Conservation (phyloP, 2,329 filamentous ascomycete genomes). For the Fusarium equiseti region DNA sequence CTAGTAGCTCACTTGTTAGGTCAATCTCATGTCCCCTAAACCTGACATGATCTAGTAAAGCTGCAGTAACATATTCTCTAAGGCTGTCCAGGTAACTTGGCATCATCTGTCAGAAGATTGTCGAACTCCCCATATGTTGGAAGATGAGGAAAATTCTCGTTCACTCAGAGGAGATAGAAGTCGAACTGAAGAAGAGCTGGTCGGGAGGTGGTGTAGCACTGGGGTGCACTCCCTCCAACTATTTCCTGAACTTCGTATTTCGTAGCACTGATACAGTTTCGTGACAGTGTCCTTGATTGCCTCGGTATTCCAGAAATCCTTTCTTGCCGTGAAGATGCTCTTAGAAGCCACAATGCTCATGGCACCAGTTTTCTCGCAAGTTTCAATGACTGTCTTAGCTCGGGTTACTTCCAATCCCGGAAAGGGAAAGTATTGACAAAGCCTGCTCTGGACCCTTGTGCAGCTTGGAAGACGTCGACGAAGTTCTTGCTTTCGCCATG, state of each 20-base stretch:
- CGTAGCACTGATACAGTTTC: too few relatives aligned
- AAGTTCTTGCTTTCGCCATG: neutral
- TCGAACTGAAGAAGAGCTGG: neutral
- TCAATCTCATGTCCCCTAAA: rapidly evolving
- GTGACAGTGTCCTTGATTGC: too few relatives aligned
- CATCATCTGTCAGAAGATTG: neutral
- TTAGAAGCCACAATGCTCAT: too few relatives aligned
- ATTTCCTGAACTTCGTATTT: too few relatives aligned
- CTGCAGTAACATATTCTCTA: too few relatives aligned
- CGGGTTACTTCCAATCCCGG: neutral
- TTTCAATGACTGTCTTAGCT: neutral
- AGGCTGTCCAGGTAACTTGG: too few relatives aligned
- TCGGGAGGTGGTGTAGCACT: neutral
- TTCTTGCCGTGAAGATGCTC: too few relatives aligned
- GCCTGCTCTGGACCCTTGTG: too few relatives aligned
- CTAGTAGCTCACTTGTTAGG: neutral
- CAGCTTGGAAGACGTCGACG: too few relatives aligned
- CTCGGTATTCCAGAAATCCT: too few relatives aligned
- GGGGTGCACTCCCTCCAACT: too few relatives aligned
- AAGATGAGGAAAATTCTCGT: rapidly evolving
- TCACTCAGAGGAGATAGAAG: neutral
- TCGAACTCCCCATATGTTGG: neutral
- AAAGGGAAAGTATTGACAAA: neutral
- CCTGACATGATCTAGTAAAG: neutral
- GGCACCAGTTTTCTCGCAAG: too few relatives aligned